phyloP scores from a whole-genome alignment of 257 asterid genomes.

The Nicotiana undulata region DNA sequence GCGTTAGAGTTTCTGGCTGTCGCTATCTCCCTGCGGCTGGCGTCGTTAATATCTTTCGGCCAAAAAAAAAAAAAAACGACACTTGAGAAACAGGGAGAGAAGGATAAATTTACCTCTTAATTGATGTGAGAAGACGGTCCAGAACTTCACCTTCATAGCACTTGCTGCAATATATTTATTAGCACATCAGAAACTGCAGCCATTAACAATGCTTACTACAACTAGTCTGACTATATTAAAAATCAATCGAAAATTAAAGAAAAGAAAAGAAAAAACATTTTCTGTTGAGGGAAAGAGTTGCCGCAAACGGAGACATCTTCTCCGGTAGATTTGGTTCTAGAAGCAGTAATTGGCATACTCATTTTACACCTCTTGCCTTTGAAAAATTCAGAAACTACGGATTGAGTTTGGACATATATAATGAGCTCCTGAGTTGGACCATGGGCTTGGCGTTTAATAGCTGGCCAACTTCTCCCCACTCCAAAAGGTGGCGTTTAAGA shows the following conservation, averaged over 20 bases:
- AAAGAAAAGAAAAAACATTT: background rate
- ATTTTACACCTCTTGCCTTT: background rate
- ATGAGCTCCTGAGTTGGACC: background rate
- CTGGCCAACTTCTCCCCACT: too few species aligned
- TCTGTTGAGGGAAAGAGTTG: background rate
- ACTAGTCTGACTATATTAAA: background rate
- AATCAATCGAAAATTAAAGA: background rate
- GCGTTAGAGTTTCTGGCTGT: conserved; percentile 31
- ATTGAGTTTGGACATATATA: background rate
- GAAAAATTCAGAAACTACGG: background rate
- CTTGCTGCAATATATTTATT: conserved; percentile 20
- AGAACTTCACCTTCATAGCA: conserved; percentile 67
- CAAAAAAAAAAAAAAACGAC: background rate
- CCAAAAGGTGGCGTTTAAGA: too few species aligned
- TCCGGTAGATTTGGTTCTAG: background rate
- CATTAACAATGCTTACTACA: background rate
- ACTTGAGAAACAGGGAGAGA: background rate
- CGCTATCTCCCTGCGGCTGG: conserved; percentile 47
- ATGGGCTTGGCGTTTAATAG: background rate
- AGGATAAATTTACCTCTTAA: conserved; percentile 30
- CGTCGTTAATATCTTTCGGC: background rate
- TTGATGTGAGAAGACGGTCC: conserved; percentile 37
- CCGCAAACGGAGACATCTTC: background rate
- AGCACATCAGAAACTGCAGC: background rate
- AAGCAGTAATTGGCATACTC: background rate